phyloP scores from a whole-genome alignment of 495 filamentous ascomycete species.

The Neurospora cerealis region DNA sequence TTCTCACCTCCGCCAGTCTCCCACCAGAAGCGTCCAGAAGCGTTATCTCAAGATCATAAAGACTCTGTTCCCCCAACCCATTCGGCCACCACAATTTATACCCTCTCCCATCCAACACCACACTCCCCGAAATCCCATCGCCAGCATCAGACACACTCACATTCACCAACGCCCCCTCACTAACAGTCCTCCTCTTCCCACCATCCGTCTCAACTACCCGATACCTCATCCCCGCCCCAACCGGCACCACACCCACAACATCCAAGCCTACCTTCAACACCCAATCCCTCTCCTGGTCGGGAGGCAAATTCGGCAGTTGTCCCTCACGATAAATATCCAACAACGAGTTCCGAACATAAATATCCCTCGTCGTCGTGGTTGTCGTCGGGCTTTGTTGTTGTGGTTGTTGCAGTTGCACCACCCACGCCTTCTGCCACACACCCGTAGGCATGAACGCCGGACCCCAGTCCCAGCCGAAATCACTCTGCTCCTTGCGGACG shows the following conservation, averaged over 20 bases:
- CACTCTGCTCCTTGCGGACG: conserved; percentile 59
- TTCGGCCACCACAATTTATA: conserved; percentile 58
- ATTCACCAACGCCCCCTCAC: conserved; percentile 32
- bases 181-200: conserved; percentile 34
- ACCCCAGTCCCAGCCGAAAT: conserved; percentile 68
- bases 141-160: conserved; percentile 33
- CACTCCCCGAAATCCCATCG: conserved; percentile 42
- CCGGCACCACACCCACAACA: conserved; percentile 44
- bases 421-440: conserved; percentile 55
- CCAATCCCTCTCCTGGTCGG: conserved; percentile 54
- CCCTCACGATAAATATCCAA: conserved; percentile 52
- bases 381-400: conserved; percentile 5
- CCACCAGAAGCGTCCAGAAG: conserved; percentile 28
- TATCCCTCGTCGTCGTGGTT: not conserved
- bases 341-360: conserved; percentile 49
- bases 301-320: conserved; percentile 50
- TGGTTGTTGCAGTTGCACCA: conserved; percentile 41
- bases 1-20: conserved; percentile 39
- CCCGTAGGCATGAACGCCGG: conserved; percentile 57
- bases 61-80: conserved; percentile 47
- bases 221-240: conserved; percentile 38
- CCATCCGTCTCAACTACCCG: conserved; percentile 37
- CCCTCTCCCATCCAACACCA: conserved; percentile 29
- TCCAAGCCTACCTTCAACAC: conserved; percentile 62
- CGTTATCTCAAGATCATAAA: conserved; percentile 49